These are phyloP conservation scores for Astrothelium macrocarpum DNA, from an alignment of 495 filamentous ascomycete genomes.

Conservation along the genomic window DNA sequence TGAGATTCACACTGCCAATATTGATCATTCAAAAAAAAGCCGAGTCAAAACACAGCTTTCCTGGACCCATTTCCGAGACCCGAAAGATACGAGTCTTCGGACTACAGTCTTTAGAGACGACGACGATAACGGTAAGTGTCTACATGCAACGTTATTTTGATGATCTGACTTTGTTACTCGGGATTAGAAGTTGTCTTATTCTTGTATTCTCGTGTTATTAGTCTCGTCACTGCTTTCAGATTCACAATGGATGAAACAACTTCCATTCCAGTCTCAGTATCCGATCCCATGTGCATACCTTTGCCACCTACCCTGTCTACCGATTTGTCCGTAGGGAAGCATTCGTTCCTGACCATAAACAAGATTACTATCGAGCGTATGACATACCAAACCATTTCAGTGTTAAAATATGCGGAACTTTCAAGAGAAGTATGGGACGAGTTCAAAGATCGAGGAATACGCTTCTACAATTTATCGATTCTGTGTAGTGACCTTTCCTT, in stretches of 20 bases:
- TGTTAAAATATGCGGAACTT: constrained; percentile 7
- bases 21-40: neutral
- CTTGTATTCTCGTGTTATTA: constrained; percentile 23
- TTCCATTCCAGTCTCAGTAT: constrained; percentile 6
- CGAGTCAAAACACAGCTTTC: neutral
- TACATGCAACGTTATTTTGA: neutral
- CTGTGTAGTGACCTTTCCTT: constrained; percentile 14
- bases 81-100: constrained; percentile 19
- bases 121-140: constrained; percentile 23
- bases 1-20: neutral
- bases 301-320: neutral
- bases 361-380: neutral
- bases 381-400: neutral
- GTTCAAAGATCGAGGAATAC: constrained; percentile 10
- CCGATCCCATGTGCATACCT: neutral
- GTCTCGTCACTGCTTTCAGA: constrained; percentile 21
- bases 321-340: neutral
- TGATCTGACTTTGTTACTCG: neutral
- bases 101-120: constrained; percentile 5
- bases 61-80: constrained; percentile 37
- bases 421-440: neutral
- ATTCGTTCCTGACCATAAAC: neutral
- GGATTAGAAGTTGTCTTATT: constrained; percentile 16
- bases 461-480: constrained; percentile 20
- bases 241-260: constrained; percentile 11